Base-by-base conservation (phyloP, 2,329 filamentous ascomycete genomes). In the Elsinoe necatrix region DNA sequence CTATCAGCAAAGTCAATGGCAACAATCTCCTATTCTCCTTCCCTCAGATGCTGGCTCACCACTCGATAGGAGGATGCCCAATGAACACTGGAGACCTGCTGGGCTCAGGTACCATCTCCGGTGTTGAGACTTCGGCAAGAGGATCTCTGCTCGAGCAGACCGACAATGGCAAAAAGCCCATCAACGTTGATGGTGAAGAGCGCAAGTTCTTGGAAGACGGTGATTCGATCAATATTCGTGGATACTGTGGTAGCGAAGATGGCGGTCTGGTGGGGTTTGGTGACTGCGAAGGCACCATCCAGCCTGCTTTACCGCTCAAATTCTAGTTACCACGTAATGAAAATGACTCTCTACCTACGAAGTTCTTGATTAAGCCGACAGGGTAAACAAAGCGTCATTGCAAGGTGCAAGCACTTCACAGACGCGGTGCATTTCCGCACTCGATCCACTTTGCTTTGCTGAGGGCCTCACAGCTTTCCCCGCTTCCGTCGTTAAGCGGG, bases 41-140 rank as follows among this genome's bases (percentile, higher is more conserved):
- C 71, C 80, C 85, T 3, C 87, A 92, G 68, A 90, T 91, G 86
- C 75, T 92, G 39, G 81, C 87, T 1, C 87, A 92, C 67, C 87
- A 92, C 67, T 83, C 84, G 1, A 78, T 88, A 47, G 86, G 84
- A 1, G 87, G 87, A 4, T 93, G 87, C 68, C 82, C 83, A 2
- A 77, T 93, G 76, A 79, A 82, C 47, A 79, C 83, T 0, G 87
- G 87, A 31, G 87, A 93, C 66, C 70, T 93, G 54, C 72, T 93
- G 4, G 88, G 87, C 1, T 88, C 85, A 1, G 88, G 88, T 2
- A 93, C 88, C 1, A 92, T 93, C 63, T 85, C 81, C 42, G 87
- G 88, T 1, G 75, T 69, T 4, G 75, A 75, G 43, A 69, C 72
- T n/a, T 71, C 72, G 9, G 80, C 81, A 5, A 75, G 83, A 61